Evolutionary conservation across 768 basidiomycete species (phyloP).

Genomic region (Phlebiopsis flavidoalba): DNA sequence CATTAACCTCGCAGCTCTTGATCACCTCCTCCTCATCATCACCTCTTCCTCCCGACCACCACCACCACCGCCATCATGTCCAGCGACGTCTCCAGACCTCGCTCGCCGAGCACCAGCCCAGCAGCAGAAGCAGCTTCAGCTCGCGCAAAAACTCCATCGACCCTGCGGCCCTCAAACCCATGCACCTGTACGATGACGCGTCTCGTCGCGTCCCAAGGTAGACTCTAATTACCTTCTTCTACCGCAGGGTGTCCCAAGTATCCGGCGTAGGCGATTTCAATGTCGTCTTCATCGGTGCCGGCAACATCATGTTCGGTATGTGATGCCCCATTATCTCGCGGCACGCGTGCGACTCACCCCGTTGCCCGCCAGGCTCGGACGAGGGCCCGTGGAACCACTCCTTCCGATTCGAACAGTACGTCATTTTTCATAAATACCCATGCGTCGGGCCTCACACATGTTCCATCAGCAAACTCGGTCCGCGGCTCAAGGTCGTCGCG

Average conservation of each 20-base stretch:
- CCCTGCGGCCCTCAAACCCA: conserved; percentile 67
- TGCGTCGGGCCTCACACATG: not conserved
- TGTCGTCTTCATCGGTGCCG: conserved; percentile 91
- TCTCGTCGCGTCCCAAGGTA: conserved; percentile 12
- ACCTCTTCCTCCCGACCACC: conserved; percentile 9
- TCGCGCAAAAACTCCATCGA: conserved; percentile 74
- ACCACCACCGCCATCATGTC: not conserved
- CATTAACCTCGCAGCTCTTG: no score
- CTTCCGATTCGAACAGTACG: conserved; percentile 84
- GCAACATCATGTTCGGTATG: conserved; percentile 96
- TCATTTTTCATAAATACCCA: conserved; percentile 7
- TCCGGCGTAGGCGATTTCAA: conserved; percentile 71
- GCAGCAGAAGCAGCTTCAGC: not conserved
- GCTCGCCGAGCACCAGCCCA: not conserved
- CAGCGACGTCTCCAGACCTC: not conserved
- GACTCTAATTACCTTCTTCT: not conserved
- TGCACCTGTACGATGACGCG: conserved; percentile 57
- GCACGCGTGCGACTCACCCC: not conserved
- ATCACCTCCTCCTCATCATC: not conserved
- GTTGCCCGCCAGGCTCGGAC: conserved; percentile 53
- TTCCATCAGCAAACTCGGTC: conserved; percentile 82
- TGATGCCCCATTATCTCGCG: not conserved
- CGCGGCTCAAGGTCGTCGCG: conserved; percentile 92
- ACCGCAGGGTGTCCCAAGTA: conserved; percentile 7
- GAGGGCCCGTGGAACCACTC: conserved; percentile 94